Evolutionary conservation across 2,329 filamentous ascomycete species (phyloP).

Genomic region (Aspergillus clavatus): DNA sequence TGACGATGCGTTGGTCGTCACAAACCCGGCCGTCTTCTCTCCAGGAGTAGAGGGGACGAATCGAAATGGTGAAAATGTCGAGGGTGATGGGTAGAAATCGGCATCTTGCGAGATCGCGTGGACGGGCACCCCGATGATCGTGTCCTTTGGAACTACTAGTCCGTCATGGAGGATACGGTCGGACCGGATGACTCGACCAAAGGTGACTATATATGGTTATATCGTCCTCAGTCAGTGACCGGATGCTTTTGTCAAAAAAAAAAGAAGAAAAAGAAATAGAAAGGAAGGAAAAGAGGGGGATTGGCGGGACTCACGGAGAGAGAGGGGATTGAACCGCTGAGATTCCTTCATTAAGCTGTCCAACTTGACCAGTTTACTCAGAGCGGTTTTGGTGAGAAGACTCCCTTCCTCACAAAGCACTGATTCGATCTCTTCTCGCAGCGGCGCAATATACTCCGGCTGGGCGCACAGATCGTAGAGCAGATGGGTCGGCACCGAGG

Average conservation of each 20-base stretch:
- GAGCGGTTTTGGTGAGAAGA: conserved; percentile 9
- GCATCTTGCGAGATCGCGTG: conserved; percentile 17
- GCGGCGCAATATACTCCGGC: conserved; percentile 16
- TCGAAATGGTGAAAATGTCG: conserved; percentile 22
- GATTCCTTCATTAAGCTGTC: conserved; percentile 23
- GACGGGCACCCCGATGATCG: conserved; percentile 12
- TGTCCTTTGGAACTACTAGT: conserved; percentile 11
- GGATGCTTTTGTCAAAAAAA: no score
- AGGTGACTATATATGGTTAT: conserved; percentile 13
- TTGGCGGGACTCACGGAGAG: conserved; percentile 10
- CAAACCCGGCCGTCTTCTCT: conserved; percentile 15
- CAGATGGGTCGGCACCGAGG: conserved; percentile 7
- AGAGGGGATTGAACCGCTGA: conserved; percentile 15
- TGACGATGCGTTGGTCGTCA: conserved; percentile 11
- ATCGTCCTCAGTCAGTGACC: no score
- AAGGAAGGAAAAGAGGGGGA: background rate
- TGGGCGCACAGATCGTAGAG: conserved; percentile 17
- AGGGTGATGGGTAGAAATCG: conserved; percentile 10
- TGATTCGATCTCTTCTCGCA: conserved; percentile 17
- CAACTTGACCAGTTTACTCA: conserved; percentile 12
- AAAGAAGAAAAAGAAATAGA: no score
- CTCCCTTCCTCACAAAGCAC: conserved; percentile 11
- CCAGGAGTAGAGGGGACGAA: conserved; percentile 12
- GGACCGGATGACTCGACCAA: conserved; percentile 14
- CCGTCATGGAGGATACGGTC: conserved; percentile 20